Evolutionary conservation across 192 early-diverging fungal genomes (phyloP), one percentile per base, ranked within the genome.

Genomic region (Coemansia sp.): DNA sequence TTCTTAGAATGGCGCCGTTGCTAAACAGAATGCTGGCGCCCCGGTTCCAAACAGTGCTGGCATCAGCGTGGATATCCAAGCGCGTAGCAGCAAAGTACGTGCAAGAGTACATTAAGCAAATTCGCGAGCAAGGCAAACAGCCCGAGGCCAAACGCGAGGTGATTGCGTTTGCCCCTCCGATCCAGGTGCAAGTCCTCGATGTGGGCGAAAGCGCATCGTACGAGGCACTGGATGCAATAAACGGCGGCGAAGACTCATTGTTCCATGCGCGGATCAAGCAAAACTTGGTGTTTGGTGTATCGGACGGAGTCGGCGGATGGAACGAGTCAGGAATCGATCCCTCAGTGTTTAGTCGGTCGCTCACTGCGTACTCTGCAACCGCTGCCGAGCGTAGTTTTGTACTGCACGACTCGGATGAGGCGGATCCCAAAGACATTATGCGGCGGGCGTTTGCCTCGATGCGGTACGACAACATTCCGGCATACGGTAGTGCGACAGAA

Each of bases 61-160:
- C 78, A 19, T 81, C 78, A 10, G 78, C 78, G 28, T 81, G 78
- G 78, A 81, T 81, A 50, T 81, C 78, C 36, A 81, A 81, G 55
- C 72, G 69, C 48, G 62, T 56, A 7, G 78, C 73, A 5, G 57
- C 69, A 53, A 71, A 75, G 37, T 81, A 81, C 60, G 65, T 81
- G 21, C 62, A 81, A 28, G 69, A 71, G 19, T 79, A 79, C 47
- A 56, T 81, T 8, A 52, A 68, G 28, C 72, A 49, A 8, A 46
- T 74, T 4, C 57, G 69, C 36, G 55, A 37, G 8, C 59, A 75
- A 53, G 23, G 40, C 21, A 63, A 63, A 2, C 12, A 2, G 44
- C 10, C 22, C 0, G 25, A 21, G 20, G 42, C 17, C 34, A 46
- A 34, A 25, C 63, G 65, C 42, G 65, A 69, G 21, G 50, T 61